These are phyloP conservation scores for Crithidia bombi DNA, from an alignment of 208 protist species.

Conservation along the genomic window DNA sequence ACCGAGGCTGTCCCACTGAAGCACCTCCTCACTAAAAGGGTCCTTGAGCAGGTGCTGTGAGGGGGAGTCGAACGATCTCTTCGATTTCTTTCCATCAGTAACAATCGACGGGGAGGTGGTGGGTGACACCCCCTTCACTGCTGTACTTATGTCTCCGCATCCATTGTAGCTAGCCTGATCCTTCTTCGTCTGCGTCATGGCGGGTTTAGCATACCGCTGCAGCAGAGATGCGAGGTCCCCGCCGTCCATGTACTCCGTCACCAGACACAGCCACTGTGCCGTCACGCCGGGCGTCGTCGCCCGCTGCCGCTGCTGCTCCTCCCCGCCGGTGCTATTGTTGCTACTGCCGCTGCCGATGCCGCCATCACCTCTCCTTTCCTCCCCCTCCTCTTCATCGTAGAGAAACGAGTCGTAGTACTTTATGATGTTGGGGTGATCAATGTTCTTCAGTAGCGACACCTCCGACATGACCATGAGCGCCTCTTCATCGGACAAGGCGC, in stretches of 20 bases:
- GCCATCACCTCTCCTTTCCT: background rate
- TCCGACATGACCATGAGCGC: constrained; percentile 79
- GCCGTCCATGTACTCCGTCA: constrained; percentile 88
- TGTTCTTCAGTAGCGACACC: constrained; percentile 68
- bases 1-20: constrained; percentile 6
- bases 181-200: too few species aligned
- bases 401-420: constrained; percentile 87
- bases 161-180: too few species aligned
- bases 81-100: background rate
- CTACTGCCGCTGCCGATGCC: background rate
- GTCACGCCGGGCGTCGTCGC: background rate
- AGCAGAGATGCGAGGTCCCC: constrained; percentile 68
- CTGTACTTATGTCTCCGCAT: background rate
- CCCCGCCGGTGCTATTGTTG: background rate
- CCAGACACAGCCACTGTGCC: constrained; percentile 70
- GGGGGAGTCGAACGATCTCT: background rate
- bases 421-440: constrained; percentile 86
- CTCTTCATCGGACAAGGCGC: constrained; percentile 60
- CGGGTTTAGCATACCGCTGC: constrained; percentile 8
- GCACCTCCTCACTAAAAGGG: constrained; percentile 5
- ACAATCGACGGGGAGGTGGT: too few species aligned
- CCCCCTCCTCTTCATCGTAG: constrained; percentile 41
- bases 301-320: background rate
- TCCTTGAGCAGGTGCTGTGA: background rate
- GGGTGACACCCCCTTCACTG: too few species aligned